Percentiles rank a stretch among this genome's conserved stretches.
These are phyloP conservation scores for Cucurbita ficifolia DNA, from an alignment of 306 rosid genomes.

Conservation along the genomic window DNA sequence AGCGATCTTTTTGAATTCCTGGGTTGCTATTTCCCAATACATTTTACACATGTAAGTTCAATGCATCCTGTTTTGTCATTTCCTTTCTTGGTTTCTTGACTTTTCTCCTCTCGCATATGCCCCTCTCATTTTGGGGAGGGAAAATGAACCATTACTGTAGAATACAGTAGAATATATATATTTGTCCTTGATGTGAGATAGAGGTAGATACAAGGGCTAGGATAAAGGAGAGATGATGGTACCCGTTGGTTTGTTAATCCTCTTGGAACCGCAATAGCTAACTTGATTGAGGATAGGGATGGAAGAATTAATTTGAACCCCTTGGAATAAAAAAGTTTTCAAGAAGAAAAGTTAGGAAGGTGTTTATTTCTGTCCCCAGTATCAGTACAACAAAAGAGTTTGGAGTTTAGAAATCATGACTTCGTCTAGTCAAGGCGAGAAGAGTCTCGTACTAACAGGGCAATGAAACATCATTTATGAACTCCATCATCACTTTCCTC, in stretches of 20 bases:
- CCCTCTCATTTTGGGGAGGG: neutral
- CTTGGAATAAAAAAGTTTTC: too few relatives aligned
- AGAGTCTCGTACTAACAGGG: too few relatives aligned
- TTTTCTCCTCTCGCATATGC: conserved; percentile 6
- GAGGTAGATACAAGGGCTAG: neutral
- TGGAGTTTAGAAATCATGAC: too few relatives aligned
- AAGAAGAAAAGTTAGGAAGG: too few relatives aligned
- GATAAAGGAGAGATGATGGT: neutral
- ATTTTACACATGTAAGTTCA: conserved; percentile 86
- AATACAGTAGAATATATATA: neutral
- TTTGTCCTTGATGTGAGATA: too few relatives aligned
- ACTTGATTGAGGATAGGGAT: neutral
- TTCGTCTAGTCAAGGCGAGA: too few relatives aligned
- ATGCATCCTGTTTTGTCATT: neutral
- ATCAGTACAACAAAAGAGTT: too few relatives aligned
- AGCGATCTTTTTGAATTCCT: conserved; percentile 61
- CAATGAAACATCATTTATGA: too few relatives aligned
- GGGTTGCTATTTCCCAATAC: conserved; percentile 86
- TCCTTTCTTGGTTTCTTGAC: conserved; percentile 10
- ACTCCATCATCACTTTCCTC: too few relatives aligned
- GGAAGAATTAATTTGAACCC: neutral
- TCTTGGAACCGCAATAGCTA: neutral
- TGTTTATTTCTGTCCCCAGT: too few relatives aligned
- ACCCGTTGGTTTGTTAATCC: neutral
- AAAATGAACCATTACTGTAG: neutral